Conservation (phyloP, 176 grass and related monocot genomes). For the Ensete glaucum region DNA sequence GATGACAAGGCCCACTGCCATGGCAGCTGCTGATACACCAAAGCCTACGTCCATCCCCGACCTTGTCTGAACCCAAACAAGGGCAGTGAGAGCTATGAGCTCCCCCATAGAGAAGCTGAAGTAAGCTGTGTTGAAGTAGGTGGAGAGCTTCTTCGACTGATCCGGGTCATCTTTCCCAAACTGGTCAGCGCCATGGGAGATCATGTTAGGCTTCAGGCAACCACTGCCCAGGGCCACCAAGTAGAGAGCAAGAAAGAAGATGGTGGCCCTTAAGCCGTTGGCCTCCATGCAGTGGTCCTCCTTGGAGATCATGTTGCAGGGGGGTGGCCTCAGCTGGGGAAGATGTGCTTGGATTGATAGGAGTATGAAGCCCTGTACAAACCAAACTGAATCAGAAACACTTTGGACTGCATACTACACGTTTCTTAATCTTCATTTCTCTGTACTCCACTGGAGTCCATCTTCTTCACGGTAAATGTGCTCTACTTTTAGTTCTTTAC, state of each 20-base stretch:
- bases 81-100: constrained; percentile 14
- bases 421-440: neutral
- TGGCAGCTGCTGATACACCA: constrained; percentile 12
- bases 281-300: constrained; percentile 7
- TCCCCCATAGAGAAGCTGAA: constrained; percentile 23
- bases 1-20: constrained; percentile 13
- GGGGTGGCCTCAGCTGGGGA: constrained; percentile 11
- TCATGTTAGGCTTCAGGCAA: constrained; percentile 23
- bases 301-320: constrained; percentile 10
- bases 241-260: constrained; percentile 19
- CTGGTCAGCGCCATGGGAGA: constrained; percentile 16
- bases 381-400: neutral
- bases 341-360: constrained; percentile 17
- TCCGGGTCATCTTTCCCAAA: constrained; percentile 11
- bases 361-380: constrained; percentile 7
- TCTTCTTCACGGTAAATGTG: neutral
- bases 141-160: constrained; percentile 13
- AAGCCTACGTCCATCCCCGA: constrained; percentile 16
- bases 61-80: constrained; percentile 17
- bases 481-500: neutral
- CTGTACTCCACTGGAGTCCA: neutral
- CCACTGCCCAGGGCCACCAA: constrained; percentile 19
- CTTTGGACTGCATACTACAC: neutral
- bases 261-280: constrained; percentile 10
- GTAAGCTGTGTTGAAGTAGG: constrained; percentile 21